Evolutionary conservation across 2,329 filamentous ascomycete species (phyloP).

Genomic region (Colletotrichum eleusines): DNA sequence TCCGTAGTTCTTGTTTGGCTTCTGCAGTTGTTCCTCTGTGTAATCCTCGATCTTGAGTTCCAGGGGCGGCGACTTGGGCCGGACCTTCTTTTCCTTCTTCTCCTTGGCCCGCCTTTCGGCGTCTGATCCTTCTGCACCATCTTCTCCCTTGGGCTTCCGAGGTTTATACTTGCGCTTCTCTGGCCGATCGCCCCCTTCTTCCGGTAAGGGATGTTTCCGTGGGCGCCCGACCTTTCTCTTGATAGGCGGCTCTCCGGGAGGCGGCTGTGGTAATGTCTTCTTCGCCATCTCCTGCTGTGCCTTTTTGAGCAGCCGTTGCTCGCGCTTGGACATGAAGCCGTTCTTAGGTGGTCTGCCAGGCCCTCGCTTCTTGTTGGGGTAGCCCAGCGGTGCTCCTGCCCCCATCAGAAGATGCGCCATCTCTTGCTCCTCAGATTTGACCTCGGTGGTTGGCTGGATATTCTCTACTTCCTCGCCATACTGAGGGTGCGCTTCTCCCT

Average conservation of each 20-base stretch:
- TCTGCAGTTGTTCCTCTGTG: conserved; percentile 68
- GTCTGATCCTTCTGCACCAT: conserved; percentile 67
- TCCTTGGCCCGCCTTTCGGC: conserved; percentile 67
- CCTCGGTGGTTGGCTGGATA: conserved; percentile 27
- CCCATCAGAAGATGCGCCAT: conserved; percentile 55
- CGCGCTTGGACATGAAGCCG: conserved; percentile 84
- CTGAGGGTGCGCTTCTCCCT: conserved; percentile 45
- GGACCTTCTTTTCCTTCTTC: conserved; percentile 70
- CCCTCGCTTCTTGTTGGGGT: conserved; percentile 71
- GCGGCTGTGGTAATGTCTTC: conserved; percentile 62
- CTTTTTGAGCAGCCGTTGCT: conserved; percentile 74
- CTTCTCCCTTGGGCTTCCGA: conserved; percentile 66
- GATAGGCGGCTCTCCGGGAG: conserved; percentile 62
- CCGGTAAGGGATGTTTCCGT: conserved; percentile 71
- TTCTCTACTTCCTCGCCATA: conserved; percentile 43
- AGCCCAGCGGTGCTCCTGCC: conserved; percentile 47
- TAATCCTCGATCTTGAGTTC: conserved; percentile 67
- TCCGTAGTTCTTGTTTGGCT: conserved; percentile 73
- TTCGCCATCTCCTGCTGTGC: conserved; percentile 64
- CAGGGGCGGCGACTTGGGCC: conserved; percentile 71
- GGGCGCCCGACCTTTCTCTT: conserved; percentile 76
- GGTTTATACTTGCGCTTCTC: conserved; percentile 77
- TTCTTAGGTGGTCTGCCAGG: conserved; percentile 87
- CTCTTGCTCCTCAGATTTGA: conserved; percentile 49
- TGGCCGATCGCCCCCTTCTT: conserved; percentile 64